Base-by-base conservation (phyloP, 1,284 basidiomycete genomes). In the Schizopora paradoxa region DNA sequence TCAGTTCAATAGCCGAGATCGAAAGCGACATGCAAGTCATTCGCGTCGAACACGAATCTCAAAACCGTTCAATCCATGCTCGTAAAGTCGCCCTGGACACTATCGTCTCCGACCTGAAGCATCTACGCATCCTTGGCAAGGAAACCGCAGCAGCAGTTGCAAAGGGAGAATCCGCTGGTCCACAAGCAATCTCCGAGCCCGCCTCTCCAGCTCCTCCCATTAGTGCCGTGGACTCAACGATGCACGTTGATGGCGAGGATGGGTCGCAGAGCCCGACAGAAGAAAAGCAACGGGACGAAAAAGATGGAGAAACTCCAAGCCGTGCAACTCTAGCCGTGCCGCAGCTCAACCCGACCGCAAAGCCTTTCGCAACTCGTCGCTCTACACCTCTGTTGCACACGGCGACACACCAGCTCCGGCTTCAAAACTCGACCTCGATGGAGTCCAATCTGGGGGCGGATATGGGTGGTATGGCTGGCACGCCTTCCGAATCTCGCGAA, bases 11-110 rank as follows among this genome's bases (percentile, higher is more conserved):
- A 49, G 59, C 69, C 37, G 68, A 72, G 13, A 65, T 90, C 11
- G 84, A 89, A 53, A 85, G 79, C 55, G 86, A 90, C 60, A 86
- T 89, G 72, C 60, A 74, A 4, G 74, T 85, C 4, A 87, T 89
- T 49, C 73, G 68, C 29, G 66, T 74, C 13, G 86, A 90, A 58
- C 84, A 87, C 41, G 84, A 87, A 29, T 74, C 70, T 0, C 85
- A 87, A 58, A 73, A 73, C 51, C 76, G 76, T 36, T 73, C 72
- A 22, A 76, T 90, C 48, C 72, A 76, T 35, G 70, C 72, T 5
- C 86, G 89, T 53, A 85, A 86, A 58, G 58, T 66, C 11, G 77
- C 83, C 0, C 62, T 90, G 49, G 81, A 85, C 54, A 60, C 58
- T 10, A 78, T 90, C 49, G 74, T 90, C 7, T 55, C 66, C 13